These are phyloP conservation scores for Cyclocybe aegerita DNA, from an alignment of 768 basidiomycete species.

Conservation along the genomic window DNA sequence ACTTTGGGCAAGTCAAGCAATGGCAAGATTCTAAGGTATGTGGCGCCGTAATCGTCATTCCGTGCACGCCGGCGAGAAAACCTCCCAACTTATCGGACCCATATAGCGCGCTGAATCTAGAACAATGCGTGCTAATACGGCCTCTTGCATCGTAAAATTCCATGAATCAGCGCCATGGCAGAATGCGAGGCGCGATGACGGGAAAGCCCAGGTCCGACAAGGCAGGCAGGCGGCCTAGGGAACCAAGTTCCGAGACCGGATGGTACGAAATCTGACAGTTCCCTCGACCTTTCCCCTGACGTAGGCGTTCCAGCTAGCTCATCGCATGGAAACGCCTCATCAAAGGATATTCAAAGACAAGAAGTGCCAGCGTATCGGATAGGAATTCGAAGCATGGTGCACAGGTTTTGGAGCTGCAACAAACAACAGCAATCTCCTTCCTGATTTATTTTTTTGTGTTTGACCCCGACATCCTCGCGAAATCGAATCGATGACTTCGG, in stretches of 20 bases:
- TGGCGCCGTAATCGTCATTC: slow-evolving; percentile 6
- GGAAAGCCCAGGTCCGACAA: not conserved
- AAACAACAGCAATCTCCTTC: slow-evolving; percentile 13
- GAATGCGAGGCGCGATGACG: not conserved
- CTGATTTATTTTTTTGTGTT: slow-evolving; percentile 14
- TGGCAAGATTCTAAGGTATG: not conserved
- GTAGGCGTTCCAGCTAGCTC: too few relatives aligned
- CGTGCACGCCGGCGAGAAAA: slow-evolving; percentile 7
- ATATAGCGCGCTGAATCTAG: not conserved
- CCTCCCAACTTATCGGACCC: not conserved
- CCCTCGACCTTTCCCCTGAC: too few relatives aligned
- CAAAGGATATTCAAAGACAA: too few relatives aligned
- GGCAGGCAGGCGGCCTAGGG: too few relatives aligned
- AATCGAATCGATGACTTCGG: slow-evolving; percentile 33
- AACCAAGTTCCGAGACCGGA: too few relatives aligned
- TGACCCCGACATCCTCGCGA: slow-evolving; percentile 28
- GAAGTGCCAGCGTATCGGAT: not conserved
- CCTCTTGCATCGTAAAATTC: too few relatives aligned
- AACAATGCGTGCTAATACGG: too few relatives aligned
- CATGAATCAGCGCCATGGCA: too few relatives aligned
- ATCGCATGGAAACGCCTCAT: too few relatives aligned
- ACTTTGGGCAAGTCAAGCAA: too few relatives aligned
- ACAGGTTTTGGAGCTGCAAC: slow-evolving; percentile 3
- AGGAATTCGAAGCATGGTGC: slow-evolving; percentile 2
- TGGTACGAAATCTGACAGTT: too few relatives aligned